phyloP scores from a whole-genome alignment of 2,329 filamentous ascomycete species.

The Hymenoscyphus occultus region DNA sequence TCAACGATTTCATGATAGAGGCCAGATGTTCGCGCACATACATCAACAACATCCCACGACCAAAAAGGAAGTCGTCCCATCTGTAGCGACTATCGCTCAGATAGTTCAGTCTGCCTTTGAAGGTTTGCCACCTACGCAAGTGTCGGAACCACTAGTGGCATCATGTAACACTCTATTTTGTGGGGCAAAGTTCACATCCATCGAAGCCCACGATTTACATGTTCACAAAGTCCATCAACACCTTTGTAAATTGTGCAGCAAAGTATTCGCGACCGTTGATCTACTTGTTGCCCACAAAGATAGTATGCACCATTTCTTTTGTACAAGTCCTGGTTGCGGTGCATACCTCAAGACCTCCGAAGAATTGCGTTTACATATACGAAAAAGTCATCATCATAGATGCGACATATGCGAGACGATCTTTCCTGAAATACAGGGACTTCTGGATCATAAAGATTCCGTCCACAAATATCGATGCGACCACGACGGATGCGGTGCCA shows the following conservation, averaged over 20 bases:
- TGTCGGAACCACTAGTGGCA: background rate
- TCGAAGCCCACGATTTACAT: background rate
- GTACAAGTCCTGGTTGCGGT: background rate
- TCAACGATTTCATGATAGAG: too few species aligned
- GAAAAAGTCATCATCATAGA: background rate
- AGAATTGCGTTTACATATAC: background rate
- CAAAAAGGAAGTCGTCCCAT: background rate
- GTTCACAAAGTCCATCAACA: background rate
- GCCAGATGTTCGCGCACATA: too few species aligned
- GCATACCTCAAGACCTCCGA: background rate
- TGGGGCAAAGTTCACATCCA: background rate
- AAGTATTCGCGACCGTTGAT: background rate
- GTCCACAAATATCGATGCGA: background rate
- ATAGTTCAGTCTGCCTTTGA: background rate
- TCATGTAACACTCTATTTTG: background rate
- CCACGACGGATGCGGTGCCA: background rate
- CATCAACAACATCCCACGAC: too few species aligned
- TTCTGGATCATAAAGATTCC: background rate
- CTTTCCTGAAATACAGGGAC: background rate
- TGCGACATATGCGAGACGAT: background rate
- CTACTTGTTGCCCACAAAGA: background rate
- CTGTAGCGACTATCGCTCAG: background rate
- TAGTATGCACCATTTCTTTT: background rate
- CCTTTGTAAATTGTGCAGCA: background rate
- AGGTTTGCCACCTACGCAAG: background rate